Evolutionary conservation across 768 basidiomycete species (phyloP), one percentile per base, ranked within the genome.

Genomic region (Macrolepiota fuliginosa): DNA sequence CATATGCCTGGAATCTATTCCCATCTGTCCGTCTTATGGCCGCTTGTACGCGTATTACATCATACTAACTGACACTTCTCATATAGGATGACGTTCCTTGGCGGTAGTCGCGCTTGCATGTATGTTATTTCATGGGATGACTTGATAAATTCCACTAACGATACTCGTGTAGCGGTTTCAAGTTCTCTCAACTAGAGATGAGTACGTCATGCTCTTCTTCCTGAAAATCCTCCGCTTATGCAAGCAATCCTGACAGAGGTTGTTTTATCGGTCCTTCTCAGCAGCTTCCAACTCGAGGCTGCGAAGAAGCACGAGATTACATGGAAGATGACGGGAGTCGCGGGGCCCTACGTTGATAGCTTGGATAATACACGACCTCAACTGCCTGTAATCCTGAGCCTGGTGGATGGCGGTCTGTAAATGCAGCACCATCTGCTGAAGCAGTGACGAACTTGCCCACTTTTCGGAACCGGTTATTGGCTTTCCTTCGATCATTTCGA

Each of bases 161-260:
- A 17, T 52, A 32, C n/a, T 29, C 19, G 25, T 50, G 24, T 58
- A 78, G 76, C 36, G 81, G 79, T 0, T 79, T 81, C 69, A 81
- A 82, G 66, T 82, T 83, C 69, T 73, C 80, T 0, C 75, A 82
- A 62, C 67, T 82, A 5, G 81, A 81, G 64, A 79, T 80, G 69
- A 81, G 81, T 82, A 64, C n/a, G 76, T 73, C 29, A 22, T 40
- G 15, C 27, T 42, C n/a, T 15, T 17, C 40, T 17, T 42, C 40
- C 39, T 17, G 6, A 42, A 6, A 42, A n/a, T 19, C 5, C 17
- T 42, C 6, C n/a, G n/a, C 13, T 42, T 15, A 42, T 17, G 40
- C 40, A 42, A 17, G n/a, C 12, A 42, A 17, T 4, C 40, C 15
- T 13, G 37, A 19, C 61, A 73, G 72, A 75, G 63, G 66, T 71